Evolutionary conservation across 2,329 filamentous ascomycete species (phyloP).

Genomic region (Pseudogymnoascus sp.): DNA sequence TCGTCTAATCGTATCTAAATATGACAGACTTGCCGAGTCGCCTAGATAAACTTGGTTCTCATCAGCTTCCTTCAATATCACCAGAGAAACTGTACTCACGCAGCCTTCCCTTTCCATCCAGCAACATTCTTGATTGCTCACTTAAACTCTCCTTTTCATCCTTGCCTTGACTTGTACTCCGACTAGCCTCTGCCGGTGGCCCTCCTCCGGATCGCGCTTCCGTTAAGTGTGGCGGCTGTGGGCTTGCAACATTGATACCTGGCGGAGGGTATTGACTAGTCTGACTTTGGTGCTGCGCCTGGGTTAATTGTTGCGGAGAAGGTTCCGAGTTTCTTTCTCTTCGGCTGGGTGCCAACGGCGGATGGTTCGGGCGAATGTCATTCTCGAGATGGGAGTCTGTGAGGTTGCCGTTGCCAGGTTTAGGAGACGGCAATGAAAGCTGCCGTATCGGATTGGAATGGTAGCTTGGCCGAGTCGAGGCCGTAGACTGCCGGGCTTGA

Average conservation of each 20-base stretch:
- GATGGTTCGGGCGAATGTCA: neutral
- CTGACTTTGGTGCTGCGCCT: neutral
- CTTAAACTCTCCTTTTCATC: constrained; percentile 9
- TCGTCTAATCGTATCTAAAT: constrained; percentile 22
- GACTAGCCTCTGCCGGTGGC: neutral
- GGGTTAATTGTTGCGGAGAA: neutral
- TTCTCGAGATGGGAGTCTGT: constrained; percentile 12
- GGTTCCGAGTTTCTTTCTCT: neutral
- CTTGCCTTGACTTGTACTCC: neutral
- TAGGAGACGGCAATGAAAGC: neutral
- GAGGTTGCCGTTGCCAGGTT: constrained; percentile 14
- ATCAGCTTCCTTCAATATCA: neutral
- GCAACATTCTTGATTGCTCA: constrained; percentile 10
- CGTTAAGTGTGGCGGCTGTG: neutral
- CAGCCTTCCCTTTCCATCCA: constrained; percentile 12
- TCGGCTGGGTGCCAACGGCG: neutral
- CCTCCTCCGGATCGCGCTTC: neutral
- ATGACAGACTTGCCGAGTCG: constrained; percentile 23
- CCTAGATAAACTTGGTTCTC: constrained; percentile 17
- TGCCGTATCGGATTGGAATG: neutral
- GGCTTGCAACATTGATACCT: neutral
- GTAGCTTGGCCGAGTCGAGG: neutral
- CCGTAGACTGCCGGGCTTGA: neutral
- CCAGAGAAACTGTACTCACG: neutral
- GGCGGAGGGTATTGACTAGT: neutral